phyloP scores from a whole-genome alignment of 2,329 filamentous ascomycete species.

The Gaeumannomyces sp. region DNA sequence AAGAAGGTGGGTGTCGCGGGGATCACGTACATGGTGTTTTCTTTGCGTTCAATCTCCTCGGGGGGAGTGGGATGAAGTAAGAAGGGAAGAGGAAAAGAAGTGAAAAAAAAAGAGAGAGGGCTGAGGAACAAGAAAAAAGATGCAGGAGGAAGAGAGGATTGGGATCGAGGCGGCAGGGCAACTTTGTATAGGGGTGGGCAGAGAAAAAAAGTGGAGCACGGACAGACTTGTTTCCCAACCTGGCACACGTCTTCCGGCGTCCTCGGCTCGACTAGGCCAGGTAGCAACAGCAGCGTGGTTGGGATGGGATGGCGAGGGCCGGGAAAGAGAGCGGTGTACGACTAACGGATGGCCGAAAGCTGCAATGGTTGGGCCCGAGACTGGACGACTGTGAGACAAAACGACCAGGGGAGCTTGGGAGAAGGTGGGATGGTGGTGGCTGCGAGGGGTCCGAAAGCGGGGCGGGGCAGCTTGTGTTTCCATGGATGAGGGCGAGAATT shows the following conservation, averaged over 20 bases:
- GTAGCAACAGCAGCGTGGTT: not conserved
- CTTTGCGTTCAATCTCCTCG: not conserved
- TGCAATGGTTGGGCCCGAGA: not conserved
- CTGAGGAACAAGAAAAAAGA: not conserved
- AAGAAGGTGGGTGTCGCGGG: not conserved
- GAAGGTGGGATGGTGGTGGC: not conserved
- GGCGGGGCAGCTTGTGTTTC: not conserved
- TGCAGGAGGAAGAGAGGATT: not conserved
- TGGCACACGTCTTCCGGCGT: too few relatives aligned
- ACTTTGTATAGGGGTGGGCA: not conserved
- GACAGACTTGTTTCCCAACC: not conserved
- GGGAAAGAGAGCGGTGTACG: not conserved
- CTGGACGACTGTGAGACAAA: not conserved
- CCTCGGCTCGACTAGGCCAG: not conserved
- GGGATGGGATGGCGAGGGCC: not conserved
- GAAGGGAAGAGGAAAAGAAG: conserved; percentile 1
- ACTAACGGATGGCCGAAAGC: not conserved
- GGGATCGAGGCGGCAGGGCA: not conserved
- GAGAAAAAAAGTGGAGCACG: not conserved
- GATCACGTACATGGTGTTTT: not conserved
- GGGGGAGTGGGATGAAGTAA: conserved; percentile 5
- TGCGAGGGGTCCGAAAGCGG: not conserved
- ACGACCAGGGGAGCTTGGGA: not conserved
- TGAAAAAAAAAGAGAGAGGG: conserved; percentile 5
- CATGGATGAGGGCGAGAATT: not conserved